Evolutionary conservation across 176 grass and related monocot species (phyloP), one percentile per base, ranked within the genome.

Genomic region (Aechmea fasciata): DNA sequence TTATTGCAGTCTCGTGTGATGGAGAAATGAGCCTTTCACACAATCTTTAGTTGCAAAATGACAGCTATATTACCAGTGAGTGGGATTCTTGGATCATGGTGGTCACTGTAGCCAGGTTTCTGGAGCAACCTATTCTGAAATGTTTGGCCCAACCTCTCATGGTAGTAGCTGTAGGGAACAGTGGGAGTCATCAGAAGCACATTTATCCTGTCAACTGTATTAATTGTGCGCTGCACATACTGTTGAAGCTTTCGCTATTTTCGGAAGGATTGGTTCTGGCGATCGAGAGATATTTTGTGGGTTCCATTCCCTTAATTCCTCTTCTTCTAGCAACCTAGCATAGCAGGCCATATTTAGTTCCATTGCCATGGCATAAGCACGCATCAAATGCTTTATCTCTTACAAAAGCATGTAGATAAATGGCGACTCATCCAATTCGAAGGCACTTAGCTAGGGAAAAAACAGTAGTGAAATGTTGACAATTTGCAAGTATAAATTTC

Each of bases 1-100:
- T 41, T 41, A 41, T 41, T 41, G 33, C 7, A 41, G 33, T 41
- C 33, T 62, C 49, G 63, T 75, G 48, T 73, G 80, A 76, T 69
- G 64, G 76, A 76, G 68, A 80, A 51, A 69, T 22, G 80, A 65
- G 75, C 55, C 55, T 63, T 57, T 9, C 52, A 15, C 75, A 51
- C 63, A 25, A n/a, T 41, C 75, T 50, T 57, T 67, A 8, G 50
- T 33, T 50, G 78, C 63, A 72, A 77, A 79, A 71, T 72, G 75
- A 70, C 86, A 85, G 86, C 82, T 76, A 65, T 75, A 72, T 11
- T 78, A 88, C 73, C 67, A 73, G 57, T 88, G 63, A 66, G 73
- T 65, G 78, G 68, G 62, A n/a, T n/a, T 50, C 47, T 78, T 65
- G 78, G 63, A 63, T 50, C 49, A 65, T 9, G 20, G 78, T 85